phyloP scores from a whole-genome alignment of 805 yeast genomes.

The Sugiyamaella marilandica region DNA sequence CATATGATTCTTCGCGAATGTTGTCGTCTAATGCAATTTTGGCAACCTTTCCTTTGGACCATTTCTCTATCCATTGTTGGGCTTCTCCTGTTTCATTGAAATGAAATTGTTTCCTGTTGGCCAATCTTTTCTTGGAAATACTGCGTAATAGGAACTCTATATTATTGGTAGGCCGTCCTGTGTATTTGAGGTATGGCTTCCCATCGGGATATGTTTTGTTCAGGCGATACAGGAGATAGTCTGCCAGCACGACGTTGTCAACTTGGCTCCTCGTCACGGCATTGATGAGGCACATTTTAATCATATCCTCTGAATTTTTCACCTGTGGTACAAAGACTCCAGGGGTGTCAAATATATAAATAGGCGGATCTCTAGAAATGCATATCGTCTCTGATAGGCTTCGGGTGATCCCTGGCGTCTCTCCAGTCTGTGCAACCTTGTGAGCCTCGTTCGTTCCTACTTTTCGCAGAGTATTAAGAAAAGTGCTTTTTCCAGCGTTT shows the following conservation, averaged over 20 bases:
- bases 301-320: constrained; percentile 61
- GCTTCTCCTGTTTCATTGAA: constrained; percentile 52
- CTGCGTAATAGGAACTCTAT: constrained; percentile 48
- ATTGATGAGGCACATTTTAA: constrained; percentile 67
- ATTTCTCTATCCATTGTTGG: constrained; percentile 53
- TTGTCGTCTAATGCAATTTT: constrained; percentile 16
- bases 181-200: constrained; percentile 41
- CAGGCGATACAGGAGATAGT: constrained; percentile 68
- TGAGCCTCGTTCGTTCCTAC: constrained; percentile 34
- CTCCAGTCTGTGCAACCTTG: constrained; percentile 81
- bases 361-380: constrained; percentile 54
- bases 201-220: constrained; percentile 40
- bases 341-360: constrained; percentile 82
- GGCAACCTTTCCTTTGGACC: constrained; percentile 50
- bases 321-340: constrained; percentile 84
- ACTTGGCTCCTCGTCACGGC: constrained; percentile 64
- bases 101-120: not conserved
- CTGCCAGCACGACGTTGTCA: constrained; percentile 84
- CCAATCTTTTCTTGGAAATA: constrained; percentile 3
- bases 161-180: constrained; percentile 64
- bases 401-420: constrained; percentile 86
- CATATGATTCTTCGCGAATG: constrained; percentile 17
- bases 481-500: constrained; percentile 91
- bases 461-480: constrained; percentile 69
- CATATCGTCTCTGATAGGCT: constrained; percentile 70